Conservation (phyloP, 1,139 yeast genomes). For the Chernovozyma sophiae-reginae region DNA sequence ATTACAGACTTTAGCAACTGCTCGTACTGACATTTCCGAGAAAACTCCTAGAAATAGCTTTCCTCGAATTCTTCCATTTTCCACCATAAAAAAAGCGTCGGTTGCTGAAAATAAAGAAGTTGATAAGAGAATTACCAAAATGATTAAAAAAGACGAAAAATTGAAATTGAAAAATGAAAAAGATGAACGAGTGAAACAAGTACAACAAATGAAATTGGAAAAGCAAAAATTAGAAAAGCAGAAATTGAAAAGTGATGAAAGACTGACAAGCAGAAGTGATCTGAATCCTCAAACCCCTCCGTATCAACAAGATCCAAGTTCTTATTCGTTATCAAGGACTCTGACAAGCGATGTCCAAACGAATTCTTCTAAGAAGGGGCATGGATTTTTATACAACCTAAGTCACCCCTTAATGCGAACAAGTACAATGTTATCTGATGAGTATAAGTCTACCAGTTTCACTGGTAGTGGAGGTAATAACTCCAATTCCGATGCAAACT, state of each 20-base stretch:
- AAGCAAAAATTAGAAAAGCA: slow-evolving; percentile 12
- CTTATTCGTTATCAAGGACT: slow-evolving; percentile 2
- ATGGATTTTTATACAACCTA: slow-evolving; percentile 18
- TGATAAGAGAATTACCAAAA: slow-evolving; percentile 28
- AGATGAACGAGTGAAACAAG: slow-evolving; percentile 17
- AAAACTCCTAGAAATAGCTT: slow-evolving; percentile 1
- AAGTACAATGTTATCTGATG: slow-evolving; percentile 3
- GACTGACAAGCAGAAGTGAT: background rate
- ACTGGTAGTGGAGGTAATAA: background rate
- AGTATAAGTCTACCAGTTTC: background rate
- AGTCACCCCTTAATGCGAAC: slow-evolving; percentile 9
- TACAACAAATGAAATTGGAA: slow-evolving; percentile 12
- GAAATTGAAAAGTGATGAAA: background rate
- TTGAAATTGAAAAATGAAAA: slow-evolving; percentile 19
- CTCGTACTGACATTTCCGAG: slow-evolving; percentile 2
- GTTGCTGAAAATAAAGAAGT: slow-evolving; percentile 20
- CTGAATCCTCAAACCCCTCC: background rate
- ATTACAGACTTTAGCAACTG: slow-evolving; percentile 2
- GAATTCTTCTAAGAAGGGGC: slow-evolving; percentile 15
- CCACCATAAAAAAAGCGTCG: slow-evolving; percentile 2
- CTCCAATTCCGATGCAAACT: slow-evolving; percentile 4
- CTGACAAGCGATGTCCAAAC: slow-evolving; percentile 2
- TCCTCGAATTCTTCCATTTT: slow-evolving; percentile 4
- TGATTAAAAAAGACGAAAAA: slow-evolving; percentile 29
- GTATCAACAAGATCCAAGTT: background rate